Percentiles rank a stretch among this genome's conserved stretches.
phyloP scores from a whole-genome alignment of 345 rosid species.

The Linum usitatissimum region DNA sequence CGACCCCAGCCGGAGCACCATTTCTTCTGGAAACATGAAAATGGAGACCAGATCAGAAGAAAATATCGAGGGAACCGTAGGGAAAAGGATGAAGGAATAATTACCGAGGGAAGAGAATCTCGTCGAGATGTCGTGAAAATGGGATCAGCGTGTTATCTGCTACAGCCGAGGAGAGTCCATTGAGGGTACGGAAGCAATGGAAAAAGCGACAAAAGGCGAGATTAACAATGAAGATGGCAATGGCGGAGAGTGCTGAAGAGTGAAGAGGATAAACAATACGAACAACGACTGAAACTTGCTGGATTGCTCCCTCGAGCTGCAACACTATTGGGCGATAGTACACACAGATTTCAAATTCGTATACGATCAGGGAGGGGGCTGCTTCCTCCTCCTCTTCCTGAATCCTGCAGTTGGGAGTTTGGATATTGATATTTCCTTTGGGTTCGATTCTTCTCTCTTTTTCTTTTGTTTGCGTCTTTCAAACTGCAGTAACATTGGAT shows the following conservation, averaged over 20 bases:
- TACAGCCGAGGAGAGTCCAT: not conserved
- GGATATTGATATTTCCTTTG: no score
- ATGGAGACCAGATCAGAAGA: constrained; percentile 10
- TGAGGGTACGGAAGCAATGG: not conserved
- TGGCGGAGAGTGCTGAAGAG: not conserved
- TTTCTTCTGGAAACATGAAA: constrained; percentile 31
- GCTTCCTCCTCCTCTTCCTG: not conserved
- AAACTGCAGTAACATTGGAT: no score
- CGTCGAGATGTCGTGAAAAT: not conserved
- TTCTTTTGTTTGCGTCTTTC: no score
- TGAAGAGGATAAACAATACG: not conserved
- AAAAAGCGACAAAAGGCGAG: not conserved
- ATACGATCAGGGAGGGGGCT: not conserved
- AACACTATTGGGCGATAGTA: not conserved
- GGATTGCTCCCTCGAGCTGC: not conserved
- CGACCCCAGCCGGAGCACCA: constrained; percentile 68
- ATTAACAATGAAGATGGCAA: not conserved
- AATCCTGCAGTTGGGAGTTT: not conserved
- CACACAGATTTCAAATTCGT: not conserved
- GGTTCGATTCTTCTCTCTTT: no score
- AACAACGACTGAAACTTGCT: not conserved
- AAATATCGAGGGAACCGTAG: not conserved
- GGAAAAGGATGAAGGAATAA: not conserved
- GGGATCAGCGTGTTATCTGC: not conserved
- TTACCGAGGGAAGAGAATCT: constrained; percentile 6